phyloP scores from a whole-genome alignment of 768 basidiomycete species.

The Serendipita sp. region DNA sequence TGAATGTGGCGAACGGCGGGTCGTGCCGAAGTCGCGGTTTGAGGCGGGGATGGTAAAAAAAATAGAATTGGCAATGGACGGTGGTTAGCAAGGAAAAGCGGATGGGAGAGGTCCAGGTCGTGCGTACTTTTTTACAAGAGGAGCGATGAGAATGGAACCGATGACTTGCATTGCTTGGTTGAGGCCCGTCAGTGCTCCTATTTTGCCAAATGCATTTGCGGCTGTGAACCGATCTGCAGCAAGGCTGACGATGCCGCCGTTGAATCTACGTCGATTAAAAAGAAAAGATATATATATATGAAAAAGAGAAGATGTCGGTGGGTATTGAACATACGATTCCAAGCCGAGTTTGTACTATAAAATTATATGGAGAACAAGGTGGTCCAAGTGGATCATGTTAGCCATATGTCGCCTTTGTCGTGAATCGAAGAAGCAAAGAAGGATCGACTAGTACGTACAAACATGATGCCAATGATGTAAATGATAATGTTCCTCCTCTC shows the following conservation, averaged over 20 bases:
- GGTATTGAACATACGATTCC: constrained; percentile 2
- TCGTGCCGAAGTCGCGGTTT: not conserved
- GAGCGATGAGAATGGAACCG: constrained; percentile 16
- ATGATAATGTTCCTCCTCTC: not conserved
- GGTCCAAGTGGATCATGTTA: too few species aligned
- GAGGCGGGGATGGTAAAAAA: too few species aligned
- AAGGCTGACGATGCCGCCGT: constrained; percentile 10
- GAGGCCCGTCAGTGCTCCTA: constrained; percentile 15
- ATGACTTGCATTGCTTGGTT: constrained; percentile 17
- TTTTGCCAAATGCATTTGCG: constrained; percentile 13
- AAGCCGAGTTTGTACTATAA: not conserved
- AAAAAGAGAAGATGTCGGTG: not conserved
- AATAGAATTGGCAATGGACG: constrained; percentile 7
- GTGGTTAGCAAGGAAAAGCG: not conserved
- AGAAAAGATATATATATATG: not conserved
- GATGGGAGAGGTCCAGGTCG: not conserved
- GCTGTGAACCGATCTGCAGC: constrained; percentile 14
- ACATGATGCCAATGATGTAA: not conserved
- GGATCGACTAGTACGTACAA: not conserved
- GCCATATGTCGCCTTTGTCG: too few species aligned
- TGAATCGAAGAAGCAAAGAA: not conserved
- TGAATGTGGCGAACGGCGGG: constrained; percentile 10
- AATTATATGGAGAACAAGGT: not conserved
- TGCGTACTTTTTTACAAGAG: constrained; percentile 14
- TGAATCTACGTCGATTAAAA: not conserved